Base-by-base conservation (phyloP, 83 land plant genomes). In the Larix sibirica region DNA sequence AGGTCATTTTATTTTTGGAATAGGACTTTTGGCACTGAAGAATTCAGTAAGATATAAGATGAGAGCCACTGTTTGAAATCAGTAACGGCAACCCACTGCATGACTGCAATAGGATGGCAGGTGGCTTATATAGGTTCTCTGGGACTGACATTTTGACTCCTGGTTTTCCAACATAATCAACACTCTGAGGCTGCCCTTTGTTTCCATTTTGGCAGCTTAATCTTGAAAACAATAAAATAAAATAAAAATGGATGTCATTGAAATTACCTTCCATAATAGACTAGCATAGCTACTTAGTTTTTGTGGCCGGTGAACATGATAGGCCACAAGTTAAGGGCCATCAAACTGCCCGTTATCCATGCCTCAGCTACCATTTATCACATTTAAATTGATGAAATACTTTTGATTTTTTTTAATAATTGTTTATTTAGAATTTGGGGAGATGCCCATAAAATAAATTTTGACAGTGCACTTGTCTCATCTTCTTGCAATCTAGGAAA, bases 61-160 rank as follows among this genome's bases (percentile, higher is more conserved):
- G 87, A 88, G 80, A 31, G 77, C 38, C 60, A 66, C 3, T 62
- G 31, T 4, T 88, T 81, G 36, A 76, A 6, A 62, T 50, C n/a
- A 21, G 90, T 87, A 33, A 83, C 31, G 38, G 44, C 80, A 8
- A 77, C 87, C n/a, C 90, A 89, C 73, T 79, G 82, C 33, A 80
- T 90, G 91, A 87, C 87, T 4, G 94, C 96, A 7, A 73, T 94
- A 17, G 62, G 85, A n/a, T 90, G 94, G 92, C 94, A 91, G 69
- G 77, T 90, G 5, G 84, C 79, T 47, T 80, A 87, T 23, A 85
- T 94, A 20, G 96, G 96, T n/a, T 80, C 83, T 4, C 83, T 91
- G 28, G 94, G 91, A 1, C 67, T 91, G 85, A 88, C 88, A 14
- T 94, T 86, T 31, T 63, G 73, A 28, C 4, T 90, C 94, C 20